Conservation (phyloP, 2,329 filamentous ascomycete genomes). For the Botrytis sinoallii region DNA sequence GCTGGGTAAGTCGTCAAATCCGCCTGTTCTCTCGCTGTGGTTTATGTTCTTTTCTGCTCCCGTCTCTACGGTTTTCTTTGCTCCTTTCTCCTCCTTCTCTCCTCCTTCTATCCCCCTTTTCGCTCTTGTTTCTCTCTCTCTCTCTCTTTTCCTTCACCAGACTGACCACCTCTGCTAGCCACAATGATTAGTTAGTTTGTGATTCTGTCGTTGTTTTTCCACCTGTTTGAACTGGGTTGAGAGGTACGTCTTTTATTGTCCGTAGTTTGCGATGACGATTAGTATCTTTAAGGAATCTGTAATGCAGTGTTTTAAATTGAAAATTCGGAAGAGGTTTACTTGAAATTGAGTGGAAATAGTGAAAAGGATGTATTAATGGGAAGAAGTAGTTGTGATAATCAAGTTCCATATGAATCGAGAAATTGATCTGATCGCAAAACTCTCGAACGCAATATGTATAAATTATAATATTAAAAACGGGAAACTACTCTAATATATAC, state of each 20-base stretch:
- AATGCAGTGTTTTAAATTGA: background rate
- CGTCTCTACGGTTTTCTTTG: too few species aligned
- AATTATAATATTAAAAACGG: fast-evolving
- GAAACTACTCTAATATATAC: fast-evolving
- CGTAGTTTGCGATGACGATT: background rate
- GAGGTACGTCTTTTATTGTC: background rate
- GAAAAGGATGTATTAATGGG: background rate
- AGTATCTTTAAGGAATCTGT: background rate
- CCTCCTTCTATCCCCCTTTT: too few species aligned
- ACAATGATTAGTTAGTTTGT: background rate
- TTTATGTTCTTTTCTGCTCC: too few species aligned
- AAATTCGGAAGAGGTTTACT: background rate
- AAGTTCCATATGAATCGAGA: background rate
- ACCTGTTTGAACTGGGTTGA: background rate
- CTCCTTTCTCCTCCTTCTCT: too few species aligned
- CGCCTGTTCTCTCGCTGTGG: too few species aligned
- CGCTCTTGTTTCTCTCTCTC: too few species aligned
- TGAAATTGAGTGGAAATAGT: background rate
- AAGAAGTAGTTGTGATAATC: background rate
- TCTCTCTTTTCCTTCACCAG: too few species aligned
- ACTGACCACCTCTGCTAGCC: background rate
- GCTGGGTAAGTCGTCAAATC: too few species aligned
- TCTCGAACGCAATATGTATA: background rate
- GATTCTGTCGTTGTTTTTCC: background rate
- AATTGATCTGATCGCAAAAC: background rate